Conservation (phyloP, 352 stramenopile genomes). For the Pilasporangium apinafurcum region DNA sequence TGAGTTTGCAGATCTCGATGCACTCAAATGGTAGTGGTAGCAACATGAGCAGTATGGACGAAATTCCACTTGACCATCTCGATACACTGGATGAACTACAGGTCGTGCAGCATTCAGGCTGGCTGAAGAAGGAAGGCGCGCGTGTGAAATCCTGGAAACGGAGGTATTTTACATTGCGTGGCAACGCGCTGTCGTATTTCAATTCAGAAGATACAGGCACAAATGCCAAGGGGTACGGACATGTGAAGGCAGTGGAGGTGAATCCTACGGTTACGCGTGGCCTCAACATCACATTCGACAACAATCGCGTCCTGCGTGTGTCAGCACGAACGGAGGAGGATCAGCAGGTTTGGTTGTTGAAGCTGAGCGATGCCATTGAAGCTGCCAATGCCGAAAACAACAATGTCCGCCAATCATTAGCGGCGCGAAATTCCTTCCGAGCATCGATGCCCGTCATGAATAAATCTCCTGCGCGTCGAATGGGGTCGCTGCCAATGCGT, state of each 20-base stretch:
- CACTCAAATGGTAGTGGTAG: constrained; percentile 18
- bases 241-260: constrained; percentile 70
- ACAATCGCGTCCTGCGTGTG: constrained; percentile 65
- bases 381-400: constrained; percentile 43
- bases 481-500: constrained; percentile 27
- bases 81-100: constrained; percentile 49
- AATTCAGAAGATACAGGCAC: constrained; percentile 68
- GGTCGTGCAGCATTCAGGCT: constrained; percentile 64
- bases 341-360: constrained; percentile 72
- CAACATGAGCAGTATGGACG: constrained; percentile 26
- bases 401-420: constrained; percentile 52
- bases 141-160: constrained; percentile 80
- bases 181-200: constrained; percentile 79
- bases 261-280: constrained; percentile 48
- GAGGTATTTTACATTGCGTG: constrained; percentile 71
- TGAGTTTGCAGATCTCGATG: constrained; percentile 26
- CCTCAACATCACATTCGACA: constrained; percentile 77
- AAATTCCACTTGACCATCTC: constrained; percentile 48
- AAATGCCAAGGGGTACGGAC: constrained; percentile 73
- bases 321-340: constrained; percentile 48
- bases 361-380: constrained; percentile 68
- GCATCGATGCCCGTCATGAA: constrained; percentile 15
- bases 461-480: constrained; percentile 13
- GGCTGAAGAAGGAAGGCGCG: constrained; percentile 74
- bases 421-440: constrained; percentile 30